phyloP scores from a whole-genome alignment of 352 stramenopile genomes.

The Pseudoperonospora humuli region DNA sequence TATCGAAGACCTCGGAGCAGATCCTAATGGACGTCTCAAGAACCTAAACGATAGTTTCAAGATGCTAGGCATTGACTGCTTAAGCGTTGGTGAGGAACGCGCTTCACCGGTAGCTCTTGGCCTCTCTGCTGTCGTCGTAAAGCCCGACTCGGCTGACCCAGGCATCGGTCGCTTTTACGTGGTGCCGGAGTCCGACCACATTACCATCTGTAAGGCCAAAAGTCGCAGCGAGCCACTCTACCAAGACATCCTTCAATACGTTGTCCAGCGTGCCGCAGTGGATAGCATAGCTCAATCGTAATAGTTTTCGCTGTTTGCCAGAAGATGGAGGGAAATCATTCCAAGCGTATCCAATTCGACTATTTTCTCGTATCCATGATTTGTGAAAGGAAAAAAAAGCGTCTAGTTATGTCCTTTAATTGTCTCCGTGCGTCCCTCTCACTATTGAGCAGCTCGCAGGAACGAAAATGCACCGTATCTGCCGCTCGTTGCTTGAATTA shows the following conservation, averaged over 20 bases:
- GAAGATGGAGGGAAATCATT: too few relatives aligned
- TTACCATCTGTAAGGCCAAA: constrained; percentile 85
- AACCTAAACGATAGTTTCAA: constrained; percentile 63
- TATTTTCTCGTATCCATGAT: too few relatives aligned
- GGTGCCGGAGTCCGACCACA: constrained; percentile 60
- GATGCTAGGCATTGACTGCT: constrained; percentile 52
- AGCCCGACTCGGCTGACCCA: constrained; percentile 65
- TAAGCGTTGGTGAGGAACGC: constrained; percentile 61
- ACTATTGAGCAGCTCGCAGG: too few relatives aligned
- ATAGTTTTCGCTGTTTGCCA: too few relatives aligned
- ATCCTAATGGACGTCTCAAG: constrained; percentile 47
- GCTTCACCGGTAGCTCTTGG: constrained; percentile 60
- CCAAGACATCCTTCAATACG: constrained; percentile 36
- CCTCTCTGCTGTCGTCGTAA: constrained; percentile 66
- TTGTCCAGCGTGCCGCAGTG: constrained; percentile 17
- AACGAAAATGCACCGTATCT: too few relatives aligned
- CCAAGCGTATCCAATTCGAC: too few relatives aligned
- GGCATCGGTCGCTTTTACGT: constrained; percentile 63
- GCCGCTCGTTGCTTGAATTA: too few relatives aligned
- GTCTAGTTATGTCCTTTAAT: too few relatives aligned
- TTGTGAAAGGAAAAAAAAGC: too few relatives aligned
- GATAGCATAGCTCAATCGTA: not conserved
- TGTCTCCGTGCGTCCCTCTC: too few relatives aligned
- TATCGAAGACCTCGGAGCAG: constrained; percentile 53
- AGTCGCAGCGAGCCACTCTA: constrained; percentile 55